Conservation (phyloP, 2,329 filamentous ascomycete species). For the Verticillium isaacii region DNA sequence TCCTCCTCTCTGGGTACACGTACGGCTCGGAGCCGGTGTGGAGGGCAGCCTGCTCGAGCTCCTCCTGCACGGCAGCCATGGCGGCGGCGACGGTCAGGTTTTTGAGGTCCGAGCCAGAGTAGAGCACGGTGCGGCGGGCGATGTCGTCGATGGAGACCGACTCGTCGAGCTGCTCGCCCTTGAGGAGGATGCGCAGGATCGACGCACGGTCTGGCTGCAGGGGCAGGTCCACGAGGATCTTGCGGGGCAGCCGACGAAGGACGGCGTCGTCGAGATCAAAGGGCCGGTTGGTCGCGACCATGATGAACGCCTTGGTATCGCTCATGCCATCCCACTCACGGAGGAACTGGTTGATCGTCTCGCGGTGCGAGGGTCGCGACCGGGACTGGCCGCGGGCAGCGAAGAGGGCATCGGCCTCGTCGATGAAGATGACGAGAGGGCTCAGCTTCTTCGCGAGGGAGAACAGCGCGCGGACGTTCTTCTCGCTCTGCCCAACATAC, state of each 20-base stretch:
- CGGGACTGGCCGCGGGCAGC: slow-evolving; percentile 65
- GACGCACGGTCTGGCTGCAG: slow-evolving; percentile 59
- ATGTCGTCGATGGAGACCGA: slow-evolving; percentile 58
- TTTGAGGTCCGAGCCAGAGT: slow-evolving; percentile 80
- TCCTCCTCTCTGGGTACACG: slow-evolving; percentile 64
- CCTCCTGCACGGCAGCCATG: slow-evolving; percentile 73
- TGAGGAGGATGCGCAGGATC: slow-evolving; percentile 68
- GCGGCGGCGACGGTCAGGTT: slow-evolving; percentile 77
- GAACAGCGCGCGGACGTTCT: slow-evolving; percentile 91
- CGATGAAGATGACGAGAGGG: slow-evolving; percentile 92
- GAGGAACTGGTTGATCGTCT: slow-evolving; percentile 94
- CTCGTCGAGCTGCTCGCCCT: slow-evolving; percentile 58
- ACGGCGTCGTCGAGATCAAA: slow-evolving; percentile 92
- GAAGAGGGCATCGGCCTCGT: slow-evolving; percentile 92
- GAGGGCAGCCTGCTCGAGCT: slow-evolving; percentile 40
- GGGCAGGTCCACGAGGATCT: slow-evolving; percentile 70
- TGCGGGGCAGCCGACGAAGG: slow-evolving; percentile 67
- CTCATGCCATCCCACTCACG: slow-evolving; percentile 93
- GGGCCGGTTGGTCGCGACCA: slow-evolving; percentile 94
- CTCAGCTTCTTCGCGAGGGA: slow-evolving; percentile 84
- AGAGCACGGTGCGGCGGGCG: slow-evolving; percentile 65
- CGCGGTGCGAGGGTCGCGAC: slow-evolving; percentile 69
- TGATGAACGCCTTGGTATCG: slow-evolving; percentile 84
- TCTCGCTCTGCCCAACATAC: slow-evolving; percentile 94
- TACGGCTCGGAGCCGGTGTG: slow-evolving; percentile 38